phyloP scores from a whole-genome alignment of 257 asterid species.

The Echites panduratus region DNA sequence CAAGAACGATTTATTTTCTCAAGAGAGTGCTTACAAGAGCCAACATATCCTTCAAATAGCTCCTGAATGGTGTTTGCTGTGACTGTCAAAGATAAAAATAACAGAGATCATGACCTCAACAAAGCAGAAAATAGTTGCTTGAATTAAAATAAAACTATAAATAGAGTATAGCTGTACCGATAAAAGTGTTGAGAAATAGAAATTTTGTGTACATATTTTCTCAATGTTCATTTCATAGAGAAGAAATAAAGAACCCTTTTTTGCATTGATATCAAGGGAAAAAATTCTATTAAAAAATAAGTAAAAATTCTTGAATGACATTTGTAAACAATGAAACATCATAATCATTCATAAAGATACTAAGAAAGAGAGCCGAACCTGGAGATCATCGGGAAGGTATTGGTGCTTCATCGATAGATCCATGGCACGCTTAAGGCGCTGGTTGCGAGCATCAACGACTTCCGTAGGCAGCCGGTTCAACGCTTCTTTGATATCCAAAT shows the following conservation, averaged over 20 bases:
- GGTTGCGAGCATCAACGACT: constrained; percentile 25
- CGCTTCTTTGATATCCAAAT: constrained; percentile 24
- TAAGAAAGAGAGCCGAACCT: constrained; percentile 11
- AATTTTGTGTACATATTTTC: not conserved
- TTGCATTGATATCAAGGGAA: not conserved
- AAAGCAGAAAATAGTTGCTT: not conserved
- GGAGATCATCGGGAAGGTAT: constrained; percentile 16
- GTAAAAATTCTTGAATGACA: not conserved
- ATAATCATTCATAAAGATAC: not conserved
- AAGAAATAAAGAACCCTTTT: not conserved
- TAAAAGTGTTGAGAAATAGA: not conserved
- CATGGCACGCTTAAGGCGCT: constrained; percentile 24
- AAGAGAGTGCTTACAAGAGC: constrained; percentile 37
- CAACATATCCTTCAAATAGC: constrained; percentile 59
- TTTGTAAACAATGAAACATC: not conserved
- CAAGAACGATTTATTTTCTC: not conserved
- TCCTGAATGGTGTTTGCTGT: constrained; percentile 66
- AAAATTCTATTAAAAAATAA: not conserved
- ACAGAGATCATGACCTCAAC: not conserved
- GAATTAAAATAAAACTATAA: not conserved
- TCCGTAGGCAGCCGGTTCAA: constrained; percentile 21
- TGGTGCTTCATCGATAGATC: constrained; percentile 27
- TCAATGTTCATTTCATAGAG: not conserved
- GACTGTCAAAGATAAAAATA: constrained; percentile 30
- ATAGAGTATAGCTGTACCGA: not conserved